phyloP scores from a whole-genome alignment of 2,329 filamentous ascomycete genomes.

The Fusarium sp. region DNA sequence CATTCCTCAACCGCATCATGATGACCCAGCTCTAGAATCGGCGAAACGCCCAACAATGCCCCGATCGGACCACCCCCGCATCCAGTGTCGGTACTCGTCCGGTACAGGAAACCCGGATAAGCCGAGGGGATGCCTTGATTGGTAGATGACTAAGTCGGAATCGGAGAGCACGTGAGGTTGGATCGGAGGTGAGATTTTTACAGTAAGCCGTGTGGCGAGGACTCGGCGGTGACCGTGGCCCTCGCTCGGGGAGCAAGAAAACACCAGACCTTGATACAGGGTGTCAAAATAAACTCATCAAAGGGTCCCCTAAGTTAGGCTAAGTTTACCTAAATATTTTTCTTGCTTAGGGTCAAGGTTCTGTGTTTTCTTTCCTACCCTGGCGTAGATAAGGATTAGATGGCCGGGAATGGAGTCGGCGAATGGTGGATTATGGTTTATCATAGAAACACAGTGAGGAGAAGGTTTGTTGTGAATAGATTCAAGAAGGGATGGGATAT shows the following conservation, averaged over 20 bases:
- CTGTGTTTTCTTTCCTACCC: no score
- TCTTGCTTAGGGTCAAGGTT: no score
- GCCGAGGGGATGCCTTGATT: slow-evolving; percentile 15
- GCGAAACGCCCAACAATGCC: neutral
- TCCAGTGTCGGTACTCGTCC: neutral
- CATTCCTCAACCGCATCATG: slow-evolving; percentile 18
- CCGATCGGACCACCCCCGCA: slow-evolving; percentile 13
- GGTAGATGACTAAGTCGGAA: slow-evolving; percentile 2
- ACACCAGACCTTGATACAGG: no score
- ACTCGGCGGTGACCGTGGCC: slow-evolving; percentile 4
- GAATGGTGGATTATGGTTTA: neutral
- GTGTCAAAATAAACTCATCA: no score
- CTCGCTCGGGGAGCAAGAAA: no score
- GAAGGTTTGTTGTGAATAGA: neutral
- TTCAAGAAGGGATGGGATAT: neutral
- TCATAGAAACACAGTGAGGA: neutral
- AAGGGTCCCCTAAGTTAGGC: no score
- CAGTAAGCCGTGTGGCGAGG: slow-evolving; percentile 17
- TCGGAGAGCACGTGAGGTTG: slow-evolving; percentile 12
- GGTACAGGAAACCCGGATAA: slow-evolving; percentile 6
- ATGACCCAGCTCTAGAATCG: neutral
- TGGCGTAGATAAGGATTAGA: neutral
- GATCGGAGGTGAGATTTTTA: neutral
- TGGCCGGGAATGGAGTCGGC: neutral
- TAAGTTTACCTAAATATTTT: no score